Evolutionary conservation across 2,329 filamentous ascomycete genomes (phyloP), one percentile per base, ranked within the genome.

Genomic region (Arthrinium puccinioides): DNA sequence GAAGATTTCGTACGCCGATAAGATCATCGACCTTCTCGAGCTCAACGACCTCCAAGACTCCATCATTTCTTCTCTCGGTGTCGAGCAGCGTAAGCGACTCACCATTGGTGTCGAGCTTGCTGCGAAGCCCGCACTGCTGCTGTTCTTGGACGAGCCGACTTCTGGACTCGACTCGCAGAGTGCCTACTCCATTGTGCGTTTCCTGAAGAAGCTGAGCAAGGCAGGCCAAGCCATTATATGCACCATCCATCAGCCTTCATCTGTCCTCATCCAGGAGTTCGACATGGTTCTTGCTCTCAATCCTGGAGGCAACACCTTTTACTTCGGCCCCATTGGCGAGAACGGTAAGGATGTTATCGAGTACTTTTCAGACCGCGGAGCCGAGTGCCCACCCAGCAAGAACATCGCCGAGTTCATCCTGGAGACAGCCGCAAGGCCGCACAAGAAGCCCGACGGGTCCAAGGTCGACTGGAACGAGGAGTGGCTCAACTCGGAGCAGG

Each of bases 51-150:
- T 84, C 28, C 79, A 79, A 2, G 76, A 78, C 5, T 80, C 81
- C 2, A 73, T 71, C 0, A 78, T 85, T 6, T 92, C 89, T 59
- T 87, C 87, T 10, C 79, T 94, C 39, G 76, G 77, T 4, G 79
- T 85, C 7, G 81, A 85, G 56, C 76, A 84, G 56, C 72, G 78
- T 48, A 87, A 87, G 59, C 82, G 85, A 48, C 73, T 92, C n/a
- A 94, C 87, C 1, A 92, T 94, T 40, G 87, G 84, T 46, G 85
- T 94, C 7, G 87, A 94, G 54, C 70, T 94, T 9, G 85, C 84
- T 8, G 87, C 87, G 19, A 88, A 84, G 57, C 82, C 82, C 2
- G 74, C 84, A 45, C 63, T 86, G 9, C 70, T 87, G 2, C 69
- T 87, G 23, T 87, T 87, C 67, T 62, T 87, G 21, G 82, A 87